Conservation (phyloP, 306 rosid genomes). For the Heteromeles arbutifolia region DNA sequence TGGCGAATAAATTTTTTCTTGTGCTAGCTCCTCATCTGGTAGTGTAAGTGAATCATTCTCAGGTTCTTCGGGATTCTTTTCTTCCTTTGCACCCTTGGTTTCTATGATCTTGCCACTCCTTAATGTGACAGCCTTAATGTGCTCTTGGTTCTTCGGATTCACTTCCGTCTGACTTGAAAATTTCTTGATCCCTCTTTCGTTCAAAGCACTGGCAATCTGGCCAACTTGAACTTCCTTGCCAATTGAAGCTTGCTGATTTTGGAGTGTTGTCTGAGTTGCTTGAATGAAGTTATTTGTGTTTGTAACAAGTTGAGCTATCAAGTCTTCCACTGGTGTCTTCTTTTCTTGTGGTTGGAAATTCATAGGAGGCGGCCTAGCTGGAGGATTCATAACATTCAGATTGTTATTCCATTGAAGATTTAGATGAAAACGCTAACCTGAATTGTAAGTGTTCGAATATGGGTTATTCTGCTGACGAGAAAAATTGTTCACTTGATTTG, state of each 20-base stretch:
- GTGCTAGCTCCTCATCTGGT: background rate
- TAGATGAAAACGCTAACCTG: background rate
- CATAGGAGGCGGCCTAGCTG: too few species aligned
- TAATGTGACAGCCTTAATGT: background rate
- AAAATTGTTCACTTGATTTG: too few species aligned
- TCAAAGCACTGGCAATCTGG: background rate
- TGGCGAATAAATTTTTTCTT: too few species aligned
- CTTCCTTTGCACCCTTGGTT: background rate
- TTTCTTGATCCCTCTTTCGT: background rate
- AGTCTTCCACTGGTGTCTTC: too few species aligned
- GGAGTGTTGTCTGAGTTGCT: too few species aligned
- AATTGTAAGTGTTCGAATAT: background rate
- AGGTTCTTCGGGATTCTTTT: background rate
- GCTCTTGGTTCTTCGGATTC: background rate
- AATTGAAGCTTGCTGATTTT: too few species aligned
- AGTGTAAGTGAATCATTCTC: background rate
- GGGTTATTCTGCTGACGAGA: background rate
- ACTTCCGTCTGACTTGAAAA: background rate
- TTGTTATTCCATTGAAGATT: background rate
- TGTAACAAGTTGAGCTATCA: too few species aligned
- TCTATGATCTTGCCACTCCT: background rate
- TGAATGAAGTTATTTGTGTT: too few species aligned
- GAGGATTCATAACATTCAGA: background rate
- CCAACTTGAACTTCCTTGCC: background rate
- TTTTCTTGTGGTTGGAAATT: too few species aligned